Conservation (phyloP, 495 filamentous ascomycete species). For the Tuber umbilicatum region DNA sequence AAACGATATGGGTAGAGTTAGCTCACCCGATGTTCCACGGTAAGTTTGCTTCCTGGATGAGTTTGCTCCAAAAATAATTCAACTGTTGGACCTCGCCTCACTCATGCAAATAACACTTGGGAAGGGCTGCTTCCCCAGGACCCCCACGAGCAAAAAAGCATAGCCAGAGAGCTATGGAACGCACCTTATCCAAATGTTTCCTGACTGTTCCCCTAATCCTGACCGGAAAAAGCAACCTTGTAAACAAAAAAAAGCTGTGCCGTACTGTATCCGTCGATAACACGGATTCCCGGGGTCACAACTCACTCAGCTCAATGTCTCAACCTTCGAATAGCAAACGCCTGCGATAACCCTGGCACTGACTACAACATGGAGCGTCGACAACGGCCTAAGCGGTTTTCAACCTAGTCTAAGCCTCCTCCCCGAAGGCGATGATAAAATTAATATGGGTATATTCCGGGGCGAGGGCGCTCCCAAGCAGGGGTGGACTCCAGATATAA, state of each 20-base stretch:
- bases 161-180: not conserved
- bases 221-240: not conserved
- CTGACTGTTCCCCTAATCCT: not conserved
- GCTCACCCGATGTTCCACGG: not conserved
- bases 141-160: not conserved
- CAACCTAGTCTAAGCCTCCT: not conserved
- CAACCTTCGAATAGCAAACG: not conserved
- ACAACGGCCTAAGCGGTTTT: not conserved
- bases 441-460: not conserved
- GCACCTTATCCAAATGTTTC: not conserved
- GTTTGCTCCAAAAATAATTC: not conserved
- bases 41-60: not conserved
- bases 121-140: not conserved
- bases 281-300: not conserved
- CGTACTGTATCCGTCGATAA: not conserved
- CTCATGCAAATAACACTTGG: not conserved
- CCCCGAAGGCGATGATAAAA: not conserved
- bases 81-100: not conserved
- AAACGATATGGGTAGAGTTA: not conserved
- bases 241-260: too few relatives aligned
- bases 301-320: constrained; percentile 1
- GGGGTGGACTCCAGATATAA: not conserved
- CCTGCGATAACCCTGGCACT: not conserved
- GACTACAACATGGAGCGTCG: not conserved
- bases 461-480: not conserved